Conservation (phyloP, 139 green algal genomes). For the Deuterostichococcus epilithicus region DNA sequence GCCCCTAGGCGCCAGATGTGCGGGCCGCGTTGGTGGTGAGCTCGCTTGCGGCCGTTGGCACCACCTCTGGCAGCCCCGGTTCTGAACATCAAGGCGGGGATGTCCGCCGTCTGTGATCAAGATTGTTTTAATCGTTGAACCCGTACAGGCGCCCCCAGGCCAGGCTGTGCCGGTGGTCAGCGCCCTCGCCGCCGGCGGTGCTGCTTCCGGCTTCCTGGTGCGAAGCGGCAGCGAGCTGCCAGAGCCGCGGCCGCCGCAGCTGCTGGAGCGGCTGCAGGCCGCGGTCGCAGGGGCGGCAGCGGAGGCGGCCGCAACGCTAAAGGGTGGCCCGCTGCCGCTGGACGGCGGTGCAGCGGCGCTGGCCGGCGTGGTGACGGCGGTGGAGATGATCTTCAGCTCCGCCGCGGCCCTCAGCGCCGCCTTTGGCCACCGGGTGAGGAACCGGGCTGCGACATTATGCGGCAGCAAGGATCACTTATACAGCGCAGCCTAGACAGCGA, state of each 20-base stretch:
- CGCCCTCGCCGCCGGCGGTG: constrained; percentile 44
- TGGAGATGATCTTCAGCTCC: constrained; percentile 76
- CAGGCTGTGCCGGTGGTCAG: constrained; percentile 43
- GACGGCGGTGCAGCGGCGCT: constrained; percentile 16
- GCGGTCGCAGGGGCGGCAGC: constrained; percentile 11
- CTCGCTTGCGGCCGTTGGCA: too few relatives aligned
- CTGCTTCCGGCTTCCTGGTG: constrained; percentile 63
- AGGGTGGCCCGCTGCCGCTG: constrained; percentile 12
- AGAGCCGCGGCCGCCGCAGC: constrained; percentile 15
- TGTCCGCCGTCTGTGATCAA: background rate
- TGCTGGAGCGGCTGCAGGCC: constrained; percentile 19
- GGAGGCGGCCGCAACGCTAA: background rate
- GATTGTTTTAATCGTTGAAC: background rate
- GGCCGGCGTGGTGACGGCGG: constrained; percentile 35
- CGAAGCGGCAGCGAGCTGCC: constrained; percentile 56
- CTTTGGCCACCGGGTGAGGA: constrained; percentile 61
- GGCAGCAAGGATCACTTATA: too few relatives aligned
- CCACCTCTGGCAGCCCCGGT: too few relatives aligned
- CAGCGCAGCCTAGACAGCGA: background rate
- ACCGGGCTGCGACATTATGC: too few relatives aligned
- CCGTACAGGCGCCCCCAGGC: background rate
- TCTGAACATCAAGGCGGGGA: too few relatives aligned
- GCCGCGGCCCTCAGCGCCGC: constrained; percentile 73
- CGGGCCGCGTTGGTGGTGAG: too few relatives aligned
- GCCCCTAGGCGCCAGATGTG: too few relatives aligned